Base-by-base conservation (phyloP, 2,329 filamentous ascomycete genomes). In the Verticillium isaacii region DNA sequence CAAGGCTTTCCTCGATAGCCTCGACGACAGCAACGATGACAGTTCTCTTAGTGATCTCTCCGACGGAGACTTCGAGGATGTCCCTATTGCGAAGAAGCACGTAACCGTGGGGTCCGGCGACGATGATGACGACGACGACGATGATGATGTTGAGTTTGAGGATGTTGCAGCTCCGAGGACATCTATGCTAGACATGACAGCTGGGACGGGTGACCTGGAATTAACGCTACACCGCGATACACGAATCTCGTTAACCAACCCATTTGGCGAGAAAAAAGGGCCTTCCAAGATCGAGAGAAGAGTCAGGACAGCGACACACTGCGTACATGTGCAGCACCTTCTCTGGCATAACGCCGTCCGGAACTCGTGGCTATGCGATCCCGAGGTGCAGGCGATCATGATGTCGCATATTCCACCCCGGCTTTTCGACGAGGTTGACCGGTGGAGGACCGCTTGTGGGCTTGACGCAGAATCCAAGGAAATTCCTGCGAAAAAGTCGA, bases 301-400 rank as follows among this genome's bases (percentile, higher is more conserved):
- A 63, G 90, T 94, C 61, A 85, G 95, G 32, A 84, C 88, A 37
- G 83, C 88, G 3, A 93, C 92, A 0, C 95, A 99, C 74, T 91
- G 91, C 68, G 82, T 97, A 67, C 95, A 99, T 74, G 93, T 98
- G 2, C 88, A 96, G 72, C 85, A 88, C 59, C 79, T 99, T 17
- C 83, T 99, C 63, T 97, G 90, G 82, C 93, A 98, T 72, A 98
- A 98, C 71, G 85, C 91, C 0, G 76, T 95, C 15, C 86, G 91
- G 52, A 97, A 98, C 72, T 81, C 86, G 0, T 98, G 94, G 89
- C 77, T 93, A 23, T 91, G 91, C 67, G 91, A 98, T 68, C 74
- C 82, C 3, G 85, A 90, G 64, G 81, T 96, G 0, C 91, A 95
- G 64, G 86, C 87, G 12, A 89, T 88, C 17, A 80, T 97, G 71